A percentile compares a stretch with the other conserved stretches of the same genome.
These are phyloP conservation scores for Erodium maritimum DNA, from an alignment of 345 rosid genomes.

Conservation along the genomic window DNA sequence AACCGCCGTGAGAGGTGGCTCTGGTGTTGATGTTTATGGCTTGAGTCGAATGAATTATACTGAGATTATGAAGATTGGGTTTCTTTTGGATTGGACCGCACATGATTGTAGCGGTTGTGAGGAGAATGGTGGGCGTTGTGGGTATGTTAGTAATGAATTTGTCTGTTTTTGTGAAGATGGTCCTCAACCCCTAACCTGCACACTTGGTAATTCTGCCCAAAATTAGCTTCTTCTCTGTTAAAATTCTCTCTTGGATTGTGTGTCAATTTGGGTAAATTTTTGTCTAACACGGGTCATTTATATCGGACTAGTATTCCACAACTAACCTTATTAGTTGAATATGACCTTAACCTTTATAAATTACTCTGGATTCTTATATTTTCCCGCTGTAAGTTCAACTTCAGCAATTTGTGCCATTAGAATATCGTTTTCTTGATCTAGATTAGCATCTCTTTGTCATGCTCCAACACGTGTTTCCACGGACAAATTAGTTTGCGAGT, in stretches of 20 bases:
- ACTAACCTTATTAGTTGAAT: too few species aligned
- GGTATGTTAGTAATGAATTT: conserved; percentile 22
- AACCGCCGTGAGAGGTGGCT: conserved; percentile 16
- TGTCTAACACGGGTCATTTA: too few species aligned
- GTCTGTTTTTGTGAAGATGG: conserved; percentile 42
- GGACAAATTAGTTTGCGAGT: too few species aligned
- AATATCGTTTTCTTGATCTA: too few species aligned
- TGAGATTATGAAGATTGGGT: conserved; percentile 38
- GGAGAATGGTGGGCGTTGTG: conserved; percentile 41
- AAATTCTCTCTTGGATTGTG: background rate
- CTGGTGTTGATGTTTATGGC: background rate
- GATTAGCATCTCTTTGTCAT: too few species aligned
- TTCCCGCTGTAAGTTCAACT: too few species aligned
- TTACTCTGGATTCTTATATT: too few species aligned
- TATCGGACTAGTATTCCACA: too few species aligned
- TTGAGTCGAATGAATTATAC: conserved; percentile 10
- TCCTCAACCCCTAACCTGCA: conserved; percentile 21
- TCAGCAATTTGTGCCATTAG: too few species aligned
- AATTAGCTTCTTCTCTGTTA: background rate
- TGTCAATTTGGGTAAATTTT: too few species aligned
- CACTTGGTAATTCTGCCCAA: background rate
- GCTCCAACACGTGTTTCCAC: too few species aligned
- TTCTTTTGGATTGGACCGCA: conserved; percentile 43
- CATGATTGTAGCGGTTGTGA: conserved; percentile 28
- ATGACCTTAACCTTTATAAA: too few species aligned